Evolutionary conservation across 768 basidiomycete genomes (phyloP), one percentile per base, ranked within the genome.

Genomic region (Gymnopilus junonius): DNA sequence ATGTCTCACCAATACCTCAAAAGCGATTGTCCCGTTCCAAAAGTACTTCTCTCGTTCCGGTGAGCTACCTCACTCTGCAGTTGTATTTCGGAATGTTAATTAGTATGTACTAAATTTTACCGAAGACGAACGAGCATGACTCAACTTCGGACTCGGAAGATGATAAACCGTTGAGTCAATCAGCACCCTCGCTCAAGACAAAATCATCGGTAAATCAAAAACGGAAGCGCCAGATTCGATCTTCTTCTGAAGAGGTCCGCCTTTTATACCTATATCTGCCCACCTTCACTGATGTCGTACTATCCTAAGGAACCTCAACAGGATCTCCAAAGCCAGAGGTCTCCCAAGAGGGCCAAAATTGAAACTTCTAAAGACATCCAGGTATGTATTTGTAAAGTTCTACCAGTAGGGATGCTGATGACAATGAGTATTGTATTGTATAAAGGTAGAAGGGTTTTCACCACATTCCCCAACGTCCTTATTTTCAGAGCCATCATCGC

Each of bases 171-270:
- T 46, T 54, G 20, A 37, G 6, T 25, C 35, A 39, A 32, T 51
- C 48, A 8, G 31, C 48, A 3, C 39, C 43, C 5, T 31, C 57
- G 12, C 65, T 62, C 40, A 66, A 65, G 29, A 63, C 61, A 50
- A 62, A 48, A n/a, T 25, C 59, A 29, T 54, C 65, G 23, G 25
- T 51, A 27, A 46, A 21, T 27, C 65, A 57, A 35, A 70, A 69
- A 45, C 45, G 70, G 32, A 68, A 62, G 39, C 50, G 61, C 4
- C 17, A 63, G 4, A 42, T 54, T 5, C 62, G 64, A 17, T 40
- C 57, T 12, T 62, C 63, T 32, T 64, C 64, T 17, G 65, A 70
- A 34, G 65, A 69, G 31, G 68, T 65, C n/a, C 5, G 57, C 45
- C 3, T 14, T 21, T 17, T 12, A 14, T 42, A 15, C 4, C 15